Percentiles rank a stretch among this genome's conserved stretches.
Evolutionary conservation across 306 rosid species (phyloP).

Genomic region (Senna tora): DNA sequence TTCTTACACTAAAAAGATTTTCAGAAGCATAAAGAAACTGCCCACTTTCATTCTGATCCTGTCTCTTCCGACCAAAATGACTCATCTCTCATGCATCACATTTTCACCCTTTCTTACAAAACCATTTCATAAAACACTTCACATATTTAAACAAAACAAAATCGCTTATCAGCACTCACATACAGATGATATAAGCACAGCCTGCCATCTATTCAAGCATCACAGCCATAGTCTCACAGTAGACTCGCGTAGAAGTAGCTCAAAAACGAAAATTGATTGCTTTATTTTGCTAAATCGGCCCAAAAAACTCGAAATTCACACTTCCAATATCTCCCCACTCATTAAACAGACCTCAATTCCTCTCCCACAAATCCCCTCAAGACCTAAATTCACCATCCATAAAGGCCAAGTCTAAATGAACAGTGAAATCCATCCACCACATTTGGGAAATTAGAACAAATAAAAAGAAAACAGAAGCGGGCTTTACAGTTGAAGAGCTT

Average conservation of each 20-base stretch:
- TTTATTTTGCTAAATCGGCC: not conserved
- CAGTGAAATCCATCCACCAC: slow-evolving; percentile 22
- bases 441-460: not conserved
- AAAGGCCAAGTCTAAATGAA: slow-evolving; percentile 12
- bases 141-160: not conserved
- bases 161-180: not conserved
- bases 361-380: slow-evolving; percentile 26
- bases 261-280: not conserved
- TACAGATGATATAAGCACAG: not conserved
- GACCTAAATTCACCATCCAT: slow-evolving; percentile 8
- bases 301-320: slow-evolving; percentile 2
- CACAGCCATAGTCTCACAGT: not conserved
- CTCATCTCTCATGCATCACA: slow-evolving; percentile 15
- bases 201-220: not conserved
- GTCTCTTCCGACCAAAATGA: slow-evolving; percentile 1
- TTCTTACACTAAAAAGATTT: not conserved
- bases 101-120: not conserved
- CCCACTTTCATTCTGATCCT: not conserved
- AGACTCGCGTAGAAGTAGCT: not conserved
- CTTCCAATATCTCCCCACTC: slow-evolving; percentile 10
- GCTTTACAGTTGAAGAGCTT: slow-evolving; percentile 89
- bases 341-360: not conserved
- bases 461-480: not conserved
- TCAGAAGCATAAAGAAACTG: not conserved
- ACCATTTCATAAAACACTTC: not conserved